Evolutionary conservation across 495 filamentous ascomycete genomes (phyloP), one percentile per base, ranked within the genome.

Genomic region (Hyaloscypha bicolor): DNA sequence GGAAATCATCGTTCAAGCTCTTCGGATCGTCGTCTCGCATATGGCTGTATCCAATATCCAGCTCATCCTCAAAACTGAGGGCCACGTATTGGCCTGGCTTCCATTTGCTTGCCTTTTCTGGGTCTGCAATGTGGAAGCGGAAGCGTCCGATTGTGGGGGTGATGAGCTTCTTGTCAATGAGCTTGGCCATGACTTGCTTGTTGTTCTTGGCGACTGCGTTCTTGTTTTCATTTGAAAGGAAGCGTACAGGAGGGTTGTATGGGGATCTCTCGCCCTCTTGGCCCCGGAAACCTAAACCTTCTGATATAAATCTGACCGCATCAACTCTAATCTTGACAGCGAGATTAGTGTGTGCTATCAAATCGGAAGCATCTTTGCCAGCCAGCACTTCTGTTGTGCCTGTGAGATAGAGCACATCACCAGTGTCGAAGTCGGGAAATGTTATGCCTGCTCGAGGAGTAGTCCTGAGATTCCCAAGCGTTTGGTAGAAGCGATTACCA

Each of bases 401-500:
- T 2, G 92, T 93, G 19, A 87, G 64, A 72, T 93, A 92, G 5
- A 94, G 78, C 48, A 90, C 85, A 70, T 91, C 81, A 3, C 88
- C 88, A 2, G 84, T 89, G 12, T 85, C 83, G 70, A 90, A 93
- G 71, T 93, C 87, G 1, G 92, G 89, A 39, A 95, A 81, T 21
- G 83, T 85, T 22, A 91, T 72, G 11, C 93, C 86, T 19, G 90
- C 85, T 55, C 76, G 74, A 21, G 90, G 91, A 45, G 84, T 88
- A n/a, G 79, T 79, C 35, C 82, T 76, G 8, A 94, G 77, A 71
- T 94, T 94, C 1, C 91, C 92, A 9, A 94, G 79, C 2, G 89
- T 90, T 76, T 96, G 92, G 67, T 95, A 95, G 1, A 94, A 79
- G 51, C 90, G 80, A 74, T 96, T 94, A 4, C 91, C 92, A 32